phyloP scores from a whole-genome alignment of 345 rosid genomes.

The Psidium friedrichsthalianum region DNA sequence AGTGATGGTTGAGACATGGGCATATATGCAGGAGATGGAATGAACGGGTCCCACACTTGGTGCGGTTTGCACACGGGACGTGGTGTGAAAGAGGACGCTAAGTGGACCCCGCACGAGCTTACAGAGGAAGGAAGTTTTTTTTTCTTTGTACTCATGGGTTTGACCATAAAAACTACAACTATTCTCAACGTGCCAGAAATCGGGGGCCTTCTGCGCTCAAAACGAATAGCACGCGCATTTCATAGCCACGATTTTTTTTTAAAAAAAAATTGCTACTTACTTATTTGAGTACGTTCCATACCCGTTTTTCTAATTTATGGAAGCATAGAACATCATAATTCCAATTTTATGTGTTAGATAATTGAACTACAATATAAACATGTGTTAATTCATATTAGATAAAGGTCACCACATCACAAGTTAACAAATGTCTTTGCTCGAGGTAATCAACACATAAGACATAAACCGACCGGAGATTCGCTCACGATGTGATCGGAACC shows the following conservation, averaged over 20 bases:
- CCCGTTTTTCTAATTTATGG: too few relatives aligned
- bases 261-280: not conserved
- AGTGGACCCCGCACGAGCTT: not conserved
- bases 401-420: too few relatives aligned
- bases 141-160: too few relatives aligned
- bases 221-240: not conserved
- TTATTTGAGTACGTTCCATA: not conserved
- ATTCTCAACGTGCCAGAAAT: not conserved
- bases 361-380: accelerated
- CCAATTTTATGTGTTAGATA: too few relatives aligned
- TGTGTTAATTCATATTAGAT: not conserved
- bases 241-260: not conserved
- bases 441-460: not conserved
- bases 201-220: not conserved
- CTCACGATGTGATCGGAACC: not conserved
- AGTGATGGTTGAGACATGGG: not conserved
- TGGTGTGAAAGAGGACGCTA: not conserved
- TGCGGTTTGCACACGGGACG: not conserved
- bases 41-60: not conserved
- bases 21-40: not conserved
- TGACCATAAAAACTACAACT: not conserved
- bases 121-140: too few relatives aligned
- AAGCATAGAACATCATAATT: too few relatives aligned
- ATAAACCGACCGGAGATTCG: accelerated
- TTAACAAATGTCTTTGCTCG: too few relatives aligned